Evolutionary conservation across 805 yeast genomes (phyloP), one percentile per base, ranked within the genome.

Genomic region (Ogataea glucozyma): DNA sequence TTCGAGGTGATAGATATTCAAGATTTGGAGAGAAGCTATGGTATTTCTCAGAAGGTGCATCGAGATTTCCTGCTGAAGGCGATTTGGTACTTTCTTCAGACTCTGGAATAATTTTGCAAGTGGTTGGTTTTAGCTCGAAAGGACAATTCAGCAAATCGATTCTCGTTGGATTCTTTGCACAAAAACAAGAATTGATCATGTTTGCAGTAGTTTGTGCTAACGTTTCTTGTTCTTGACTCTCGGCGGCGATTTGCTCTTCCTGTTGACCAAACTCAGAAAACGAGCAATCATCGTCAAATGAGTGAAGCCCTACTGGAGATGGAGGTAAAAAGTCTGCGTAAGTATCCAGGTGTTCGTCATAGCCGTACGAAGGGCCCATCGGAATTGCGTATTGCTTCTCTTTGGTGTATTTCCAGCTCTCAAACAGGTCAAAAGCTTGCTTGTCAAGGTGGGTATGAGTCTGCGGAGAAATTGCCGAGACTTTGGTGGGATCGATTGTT

Each of bases 401-500:
- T 17, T 20, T 38, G 16, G 20, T 3, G 8, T 17, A 11, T 21
- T 20, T 29, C 41, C 41, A 38, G 21, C 24, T 17, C 6, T 29
- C 33, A 16, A 40, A 39, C 16, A 43, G 14, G 22, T 41, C 40
- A 30, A 41, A 41, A 13, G 43, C 6, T 13, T 21, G 40, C 35
- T 31, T 33, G 33, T 20, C 23, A 20, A 18, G 21, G 35, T 20
- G 13, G 7, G 19, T 10, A n/a, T 26, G 35, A 4, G 24, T 23
- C 17, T 24, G 13, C 6, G 40, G 10, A 18, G 40, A 26, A 32
- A 31, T 38, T 26, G 40, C 23, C 20, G 38, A 40, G 24, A 48
- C 49, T 16, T 48, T 41, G 9, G 47, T 14, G 6, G 52, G 52
- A 20, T 46, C 49, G 27, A 46, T 43, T 4, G 52, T 48, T 13